These are phyloP conservation scores for Pleurotus tuber-regium DNA, from an alignment of 768 basidiomycete species.

Conservation along the genomic window DNA sequence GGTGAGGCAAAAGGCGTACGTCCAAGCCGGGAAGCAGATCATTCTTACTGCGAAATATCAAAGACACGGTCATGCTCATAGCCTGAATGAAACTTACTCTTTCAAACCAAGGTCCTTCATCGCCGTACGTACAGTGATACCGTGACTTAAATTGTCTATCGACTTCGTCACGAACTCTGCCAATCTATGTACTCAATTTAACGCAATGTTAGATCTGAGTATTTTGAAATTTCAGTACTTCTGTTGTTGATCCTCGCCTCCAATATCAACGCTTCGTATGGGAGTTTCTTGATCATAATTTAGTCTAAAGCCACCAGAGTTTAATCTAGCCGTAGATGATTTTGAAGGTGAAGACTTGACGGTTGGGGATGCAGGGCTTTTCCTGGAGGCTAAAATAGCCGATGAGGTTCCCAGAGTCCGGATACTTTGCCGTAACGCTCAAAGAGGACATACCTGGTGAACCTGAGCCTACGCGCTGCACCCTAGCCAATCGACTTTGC, in stretches of 20 bases:
- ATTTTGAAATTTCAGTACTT: conserved; percentile 28
- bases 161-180: conserved; percentile 60
- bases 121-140: conserved; percentile 48
- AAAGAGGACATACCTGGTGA: not conserved
- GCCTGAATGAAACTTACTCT: conserved; percentile 32
- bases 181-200: conserved; percentile 36
- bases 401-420: not conserved
- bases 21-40: conserved; percentile 68
- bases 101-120: conserved; percentile 50
- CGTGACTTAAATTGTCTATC: conserved; percentile 56
- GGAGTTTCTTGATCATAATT: conserved; percentile 51
- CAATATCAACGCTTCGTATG: conserved; percentile 49
- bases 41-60: conserved; percentile 32
- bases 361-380: not conserved
- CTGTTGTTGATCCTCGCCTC: conserved; percentile 55
- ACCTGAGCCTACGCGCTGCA: not conserved
- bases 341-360: conserved; percentile 2
- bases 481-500: no score
- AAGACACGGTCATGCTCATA: not conserved
- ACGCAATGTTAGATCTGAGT: not conserved
- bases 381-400: conserved; percentile 1
- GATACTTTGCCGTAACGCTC: not conserved
- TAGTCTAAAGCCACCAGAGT: conserved; percentile 37
- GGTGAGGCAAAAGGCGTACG: conserved; percentile 69
- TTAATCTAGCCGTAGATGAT: not conserved